These are phyloP conservation scores for Lentinula lateritia DNA, from an alignment of 768 basidiomycete species.

Conservation along the genomic window DNA sequence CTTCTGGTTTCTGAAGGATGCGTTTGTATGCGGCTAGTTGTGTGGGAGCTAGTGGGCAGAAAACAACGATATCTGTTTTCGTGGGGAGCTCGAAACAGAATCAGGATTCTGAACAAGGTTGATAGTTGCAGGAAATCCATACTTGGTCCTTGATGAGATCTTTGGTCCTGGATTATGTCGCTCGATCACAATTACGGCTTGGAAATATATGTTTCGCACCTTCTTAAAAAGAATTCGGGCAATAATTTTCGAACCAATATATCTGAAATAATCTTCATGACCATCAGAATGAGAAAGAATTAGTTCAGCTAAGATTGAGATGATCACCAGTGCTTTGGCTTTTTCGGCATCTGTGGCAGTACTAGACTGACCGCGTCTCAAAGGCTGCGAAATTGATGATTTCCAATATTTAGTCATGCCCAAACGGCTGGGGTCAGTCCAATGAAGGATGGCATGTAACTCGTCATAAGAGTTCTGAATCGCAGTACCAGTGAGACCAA, in stretches of 20 bases:
- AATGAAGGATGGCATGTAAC: slow-evolving; percentile 88
- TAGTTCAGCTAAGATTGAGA: background rate
- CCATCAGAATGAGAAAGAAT: background rate
- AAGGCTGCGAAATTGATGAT: slow-evolving; percentile 59
- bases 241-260: slow-evolving; percentile 63
- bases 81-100: slow-evolving; percentile 57
- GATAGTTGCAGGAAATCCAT: background rate
- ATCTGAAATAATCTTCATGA: slow-evolving; percentile 46
- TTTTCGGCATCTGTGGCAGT: slow-evolving; percentile 60
- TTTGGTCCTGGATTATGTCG: slow-evolving; percentile 49
- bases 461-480: slow-evolving; percentile 87
- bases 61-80: slow-evolving; percentile 89
- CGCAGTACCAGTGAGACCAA: slow-evolving; percentile 81
- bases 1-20: slow-evolving; percentile 54
- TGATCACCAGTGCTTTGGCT: slow-evolving; percentile 43
- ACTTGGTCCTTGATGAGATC: slow-evolving; percentile 70
- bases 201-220: slow-evolving; percentile 34
- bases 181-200: background rate
- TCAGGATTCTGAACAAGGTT: background rate
- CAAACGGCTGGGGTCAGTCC: slow-evolving; percentile 79
- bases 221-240: slow-evolving; percentile 78
- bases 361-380: slow-evolving; percentile 63
- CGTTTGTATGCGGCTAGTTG: slow-evolving; percentile 74
- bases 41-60: slow-evolving; percentile 75
- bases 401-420: slow-evolving; percentile 78